phyloP scores from a whole-genome alignment of 305 asterid species.

The Fraxinus albicans region DNA sequence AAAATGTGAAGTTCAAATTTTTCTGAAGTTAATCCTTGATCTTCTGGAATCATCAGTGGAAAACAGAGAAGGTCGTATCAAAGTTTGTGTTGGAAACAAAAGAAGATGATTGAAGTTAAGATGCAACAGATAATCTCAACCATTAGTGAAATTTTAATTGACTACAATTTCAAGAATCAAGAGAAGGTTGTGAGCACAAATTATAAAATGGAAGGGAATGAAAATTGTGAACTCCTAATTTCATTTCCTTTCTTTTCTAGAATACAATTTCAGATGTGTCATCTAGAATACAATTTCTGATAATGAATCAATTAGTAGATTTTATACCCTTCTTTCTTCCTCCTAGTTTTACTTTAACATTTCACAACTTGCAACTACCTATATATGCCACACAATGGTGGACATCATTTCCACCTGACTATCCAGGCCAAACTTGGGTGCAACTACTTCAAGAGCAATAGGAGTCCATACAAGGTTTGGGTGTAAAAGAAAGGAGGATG shows the following conservation, averaged over 20 bases:
- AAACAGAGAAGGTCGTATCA: neutral
- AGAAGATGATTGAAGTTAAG: neutral
- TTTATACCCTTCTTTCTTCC: neutral
- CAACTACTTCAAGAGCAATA: constrained; percentile 2
- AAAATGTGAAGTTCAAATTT: no score
- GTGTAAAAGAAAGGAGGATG: neutral
- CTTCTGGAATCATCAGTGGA: neutral
- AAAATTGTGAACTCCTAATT: neutral
- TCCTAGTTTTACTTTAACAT: neutral
- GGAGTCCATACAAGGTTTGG: constrained; percentile 3
- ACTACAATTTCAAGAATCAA: neutral
- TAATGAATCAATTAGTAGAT: neutral
- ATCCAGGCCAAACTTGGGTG: neutral
- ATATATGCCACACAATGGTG: neutral
- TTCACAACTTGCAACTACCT: neutral
- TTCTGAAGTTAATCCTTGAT: neutral
- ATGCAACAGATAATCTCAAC: neutral
- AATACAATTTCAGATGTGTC: neutral
- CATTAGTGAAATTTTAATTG: neutral
- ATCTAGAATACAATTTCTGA: neutral
- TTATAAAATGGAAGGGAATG: neutral
- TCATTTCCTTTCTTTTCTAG: neutral
- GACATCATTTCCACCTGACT: neutral
- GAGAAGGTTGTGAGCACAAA: neutral
- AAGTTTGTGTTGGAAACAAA: neutral